Conservation (phyloP, 2,329 filamentous ascomycete genomes). For the Shiraia sp. region DNA sequence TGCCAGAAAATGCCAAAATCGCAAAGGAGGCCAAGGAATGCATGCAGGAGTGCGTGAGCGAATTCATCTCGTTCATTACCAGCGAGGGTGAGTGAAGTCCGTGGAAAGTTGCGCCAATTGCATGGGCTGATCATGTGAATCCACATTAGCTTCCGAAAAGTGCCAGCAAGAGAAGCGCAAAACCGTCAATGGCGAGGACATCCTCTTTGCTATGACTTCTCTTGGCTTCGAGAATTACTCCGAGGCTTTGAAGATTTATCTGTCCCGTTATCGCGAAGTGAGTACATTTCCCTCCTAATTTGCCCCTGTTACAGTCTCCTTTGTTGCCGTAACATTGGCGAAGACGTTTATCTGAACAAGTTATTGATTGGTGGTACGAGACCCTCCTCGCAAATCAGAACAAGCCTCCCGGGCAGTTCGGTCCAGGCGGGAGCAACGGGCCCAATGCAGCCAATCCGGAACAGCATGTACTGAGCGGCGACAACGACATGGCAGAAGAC, state of each 20-base stretch:
- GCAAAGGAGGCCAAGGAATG: constrained; percentile 99
- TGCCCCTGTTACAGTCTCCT: constrained; percentile 34
- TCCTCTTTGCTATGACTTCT: constrained; percentile 98
- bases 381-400: constrained; percentile 76
- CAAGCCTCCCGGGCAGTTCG: constrained; percentile 52
- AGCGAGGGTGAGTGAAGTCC: constrained; percentile 77
- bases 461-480: constrained; percentile 50
- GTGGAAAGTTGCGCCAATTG: no score
- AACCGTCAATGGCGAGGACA: constrained; percentile 98
- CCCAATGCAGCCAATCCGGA: constrained; percentile 43
- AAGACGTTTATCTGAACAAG: constrained; percentile 53
- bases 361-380: constrained; percentile 62
- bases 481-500: constrained; percentile 50
- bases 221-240: constrained; percentile 98
- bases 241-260: constrained; percentile 96
- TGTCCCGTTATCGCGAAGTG: constrained; percentile 97
- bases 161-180: constrained; percentile 99
- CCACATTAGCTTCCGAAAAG: constrained; percentile 98
- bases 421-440: constrained; percentile 39
- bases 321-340: constrained; percentile 44
- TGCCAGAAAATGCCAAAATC: constrained; percentile 98
- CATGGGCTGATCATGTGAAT: no score
- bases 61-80: constrained; percentile 99
- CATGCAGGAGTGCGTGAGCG: constrained; percentile 99
- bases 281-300: constrained; percentile 50